A percentile compares a stretch with the other conserved stretches of the same genome.
phyloP scores from a whole-genome alignment of 495 filamentous ascomycete species.

The Aspergillus kassunensis region DNA sequence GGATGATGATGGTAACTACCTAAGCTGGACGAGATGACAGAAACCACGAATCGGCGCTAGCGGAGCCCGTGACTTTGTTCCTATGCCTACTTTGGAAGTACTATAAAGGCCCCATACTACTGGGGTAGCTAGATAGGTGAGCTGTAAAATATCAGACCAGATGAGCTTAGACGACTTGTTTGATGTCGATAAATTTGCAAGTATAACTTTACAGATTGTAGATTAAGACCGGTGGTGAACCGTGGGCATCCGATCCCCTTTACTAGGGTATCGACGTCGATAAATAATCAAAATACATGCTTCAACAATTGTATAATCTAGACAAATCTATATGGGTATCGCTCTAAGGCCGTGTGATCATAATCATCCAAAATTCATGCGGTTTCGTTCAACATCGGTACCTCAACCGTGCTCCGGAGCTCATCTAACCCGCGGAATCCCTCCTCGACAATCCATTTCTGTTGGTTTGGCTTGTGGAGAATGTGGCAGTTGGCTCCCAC shows the following conservation, averaged over 20 bases:
- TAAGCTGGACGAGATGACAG: not conserved
- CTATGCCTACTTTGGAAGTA: not conserved
- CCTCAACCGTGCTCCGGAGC: constrained; percentile 13
- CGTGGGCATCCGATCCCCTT: too few species aligned
- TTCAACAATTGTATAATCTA: not conserved
- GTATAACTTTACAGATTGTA: too few species aligned
- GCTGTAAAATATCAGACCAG: too few species aligned
- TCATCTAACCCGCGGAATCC: constrained; percentile 68
- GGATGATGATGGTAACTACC: constrained; percentile 1
- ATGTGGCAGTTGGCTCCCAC: constrained; percentile 81
- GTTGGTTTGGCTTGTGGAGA: constrained; percentile 49
- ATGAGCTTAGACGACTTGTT: too few species aligned
- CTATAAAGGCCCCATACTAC: too few species aligned
- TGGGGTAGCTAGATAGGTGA: too few species aligned
- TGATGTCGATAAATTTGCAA: too few species aligned
- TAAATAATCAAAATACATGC: too few species aligned
- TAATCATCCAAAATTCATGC: constrained; percentile 1
- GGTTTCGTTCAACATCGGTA: constrained; percentile 6
- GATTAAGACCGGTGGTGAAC: too few species aligned
- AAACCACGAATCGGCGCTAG: constrained; percentile 7
- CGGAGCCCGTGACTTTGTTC: constrained; percentile 7
- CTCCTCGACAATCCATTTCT: constrained; percentile 84
- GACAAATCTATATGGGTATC: constrained; percentile 17
- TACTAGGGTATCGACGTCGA: too few species aligned
- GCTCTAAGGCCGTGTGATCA: constrained; percentile 3